phyloP scores from a whole-genome alignment of 2,329 filamentous ascomycete genomes.

The Apiospora saccharicola region DNA sequence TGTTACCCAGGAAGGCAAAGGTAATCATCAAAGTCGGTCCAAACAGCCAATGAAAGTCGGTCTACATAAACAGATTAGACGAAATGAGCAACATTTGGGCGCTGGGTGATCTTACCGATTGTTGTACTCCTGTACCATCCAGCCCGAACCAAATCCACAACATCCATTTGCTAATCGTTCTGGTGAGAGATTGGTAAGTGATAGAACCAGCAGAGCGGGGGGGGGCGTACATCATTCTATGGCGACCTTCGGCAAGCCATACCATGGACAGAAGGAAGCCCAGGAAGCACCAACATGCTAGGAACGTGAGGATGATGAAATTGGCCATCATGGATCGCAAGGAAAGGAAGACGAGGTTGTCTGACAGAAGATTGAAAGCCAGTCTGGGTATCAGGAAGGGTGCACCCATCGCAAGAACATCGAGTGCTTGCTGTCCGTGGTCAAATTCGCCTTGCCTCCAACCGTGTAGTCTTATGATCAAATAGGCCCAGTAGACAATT shows the following conservation, averaged over 20 bases:
- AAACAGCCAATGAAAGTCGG: conserved; percentile 80
- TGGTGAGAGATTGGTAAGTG: conserved; percentile 36
- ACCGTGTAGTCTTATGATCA: conserved; percentile 72
- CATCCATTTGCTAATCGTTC: conserved; percentile 88
- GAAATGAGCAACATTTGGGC: background rate
- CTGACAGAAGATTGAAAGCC: conserved; percentile 83
- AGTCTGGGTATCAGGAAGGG: conserved; percentile 80
- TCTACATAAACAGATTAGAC: conserved; percentile 44
- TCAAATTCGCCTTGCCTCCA: conserved; percentile 57
- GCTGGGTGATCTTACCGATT: conserved; percentile 51
- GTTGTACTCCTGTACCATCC: conserved; percentile 71
- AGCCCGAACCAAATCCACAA: conserved; percentile 92
- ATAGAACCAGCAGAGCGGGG: conserved; percentile 20
- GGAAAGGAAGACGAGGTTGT: conserved; percentile 84
- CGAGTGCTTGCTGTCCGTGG: conserved; percentile 71
- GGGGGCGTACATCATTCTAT: conserved; percentile 60
- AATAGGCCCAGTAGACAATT: conserved; percentile 73
- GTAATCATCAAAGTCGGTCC: conserved; percentile 82
- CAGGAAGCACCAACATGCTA: conserved; percentile 84
- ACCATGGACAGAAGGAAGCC: conserved; percentile 82
- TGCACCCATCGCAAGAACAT: conserved; percentile 80
- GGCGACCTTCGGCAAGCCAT: conserved; percentile 75
- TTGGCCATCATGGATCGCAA: conserved; percentile 86
- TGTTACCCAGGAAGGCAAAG: conserved; percentile 87
- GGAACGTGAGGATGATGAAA: conserved; percentile 77